phyloP scores from a whole-genome alignment of 164 flowering plant species.

The Piper betle region DNA sequence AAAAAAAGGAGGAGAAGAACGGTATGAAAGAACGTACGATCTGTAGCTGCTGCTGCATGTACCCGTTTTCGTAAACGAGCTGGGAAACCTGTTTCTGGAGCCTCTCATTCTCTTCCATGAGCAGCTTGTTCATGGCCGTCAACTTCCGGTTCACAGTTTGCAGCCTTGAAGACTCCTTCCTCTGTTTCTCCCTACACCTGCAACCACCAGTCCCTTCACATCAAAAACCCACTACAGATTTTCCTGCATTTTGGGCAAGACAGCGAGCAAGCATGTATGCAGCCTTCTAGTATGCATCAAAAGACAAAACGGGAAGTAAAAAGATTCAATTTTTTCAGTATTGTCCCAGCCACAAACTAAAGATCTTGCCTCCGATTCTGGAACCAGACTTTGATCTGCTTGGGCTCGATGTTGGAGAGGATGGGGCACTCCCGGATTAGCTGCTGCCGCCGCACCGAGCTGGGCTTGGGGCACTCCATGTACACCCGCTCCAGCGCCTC shows the following conservation, averaged over 20 bases:
- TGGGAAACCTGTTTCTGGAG: constrained; percentile 77
- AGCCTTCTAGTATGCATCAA: too few species aligned
- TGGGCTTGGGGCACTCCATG: constrained; percentile 68
- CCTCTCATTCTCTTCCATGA: constrained; percentile 82
- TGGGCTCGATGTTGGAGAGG: constrained; percentile 61
- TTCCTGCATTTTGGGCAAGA: too few species aligned
- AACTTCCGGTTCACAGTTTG: constrained; percentile 71
- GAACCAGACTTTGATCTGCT: constrained; percentile 85
- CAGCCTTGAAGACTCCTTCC: constrained; percentile 61
- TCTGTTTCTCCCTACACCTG: constrained; percentile 79
- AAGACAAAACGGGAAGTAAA: not conserved
- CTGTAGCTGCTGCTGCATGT: constrained; percentile 58
- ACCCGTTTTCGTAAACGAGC: constrained; percentile 63
- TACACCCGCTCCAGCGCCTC: constrained; percentile 70
- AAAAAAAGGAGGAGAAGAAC: too few species aligned
- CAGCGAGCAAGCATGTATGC: too few species aligned
- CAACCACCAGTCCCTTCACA: not conserved
- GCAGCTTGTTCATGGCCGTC: constrained; percentile 68
- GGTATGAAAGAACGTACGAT: constrained; percentile 14
- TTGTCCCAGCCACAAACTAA: too few species aligned
- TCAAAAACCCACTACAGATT: too few species aligned
- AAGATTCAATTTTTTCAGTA: not conserved
- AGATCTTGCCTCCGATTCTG: constrained; percentile 55
- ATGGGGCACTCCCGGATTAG: constrained; percentile 63
- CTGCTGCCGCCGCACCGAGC: constrained; percentile 62